phyloP scores from a whole-genome alignment of 2,329 filamentous ascomycete species.

The Apiospora sp. region DNA sequence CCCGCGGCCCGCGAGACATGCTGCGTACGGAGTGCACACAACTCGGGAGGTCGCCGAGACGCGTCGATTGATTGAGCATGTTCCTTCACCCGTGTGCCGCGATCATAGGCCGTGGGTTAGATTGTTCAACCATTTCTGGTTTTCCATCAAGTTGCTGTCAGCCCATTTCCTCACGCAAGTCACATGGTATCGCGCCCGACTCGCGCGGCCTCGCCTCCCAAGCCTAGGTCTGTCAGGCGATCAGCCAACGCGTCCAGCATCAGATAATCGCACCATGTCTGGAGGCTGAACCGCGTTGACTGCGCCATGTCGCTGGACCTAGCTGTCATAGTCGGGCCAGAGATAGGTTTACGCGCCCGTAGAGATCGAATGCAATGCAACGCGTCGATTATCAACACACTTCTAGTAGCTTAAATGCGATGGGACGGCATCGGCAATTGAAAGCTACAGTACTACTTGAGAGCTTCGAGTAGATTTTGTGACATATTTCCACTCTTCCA shows the following conservation, averaged over 20 bases:
- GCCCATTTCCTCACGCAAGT: not conserved
- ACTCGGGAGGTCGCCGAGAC: not conserved
- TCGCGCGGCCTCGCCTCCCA: not conserved
- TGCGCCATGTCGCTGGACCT: not conserved
- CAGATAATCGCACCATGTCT: slow-evolving; percentile 6
- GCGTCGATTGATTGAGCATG: not conserved
- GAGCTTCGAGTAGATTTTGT: not conserved
- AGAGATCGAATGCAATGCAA: not conserved
- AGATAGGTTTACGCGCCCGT: not conserved
- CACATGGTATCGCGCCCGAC: slow-evolving; percentile 8
- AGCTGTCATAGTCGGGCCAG: not conserved
- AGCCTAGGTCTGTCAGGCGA: not conserved
- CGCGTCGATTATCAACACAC: not conserved
- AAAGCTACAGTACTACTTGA: no score
- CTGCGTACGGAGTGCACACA: not conserved
- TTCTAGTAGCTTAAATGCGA: not conserved
- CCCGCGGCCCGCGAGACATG: slow-evolving; percentile 1
- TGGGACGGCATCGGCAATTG: not conserved
- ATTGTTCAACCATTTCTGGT: not conserved
- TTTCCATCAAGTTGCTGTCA: not conserved
- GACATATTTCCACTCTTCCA: not conserved
- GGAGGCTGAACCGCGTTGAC: not conserved
- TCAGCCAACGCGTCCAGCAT: slow-evolving; percentile 10
- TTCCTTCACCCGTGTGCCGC: not conserved
- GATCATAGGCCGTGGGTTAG: not conserved